Evolutionary conservation across 2,329 filamentous ascomycete species (phyloP).

Genomic region (Exophiala sp.): DNA sequence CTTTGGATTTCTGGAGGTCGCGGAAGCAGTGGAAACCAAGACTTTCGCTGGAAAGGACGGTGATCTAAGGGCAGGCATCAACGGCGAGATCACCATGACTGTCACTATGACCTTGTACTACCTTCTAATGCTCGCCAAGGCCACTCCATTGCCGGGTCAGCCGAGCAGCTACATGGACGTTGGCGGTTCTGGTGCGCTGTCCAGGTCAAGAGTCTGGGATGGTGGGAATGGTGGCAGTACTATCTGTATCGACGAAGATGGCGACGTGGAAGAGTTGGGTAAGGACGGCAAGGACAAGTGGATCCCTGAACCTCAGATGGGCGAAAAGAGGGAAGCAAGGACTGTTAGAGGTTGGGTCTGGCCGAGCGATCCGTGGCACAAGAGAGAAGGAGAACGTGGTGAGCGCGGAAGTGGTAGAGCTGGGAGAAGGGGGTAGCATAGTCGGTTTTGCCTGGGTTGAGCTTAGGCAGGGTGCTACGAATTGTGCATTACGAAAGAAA

Average conservation of each 20-base stretch:
- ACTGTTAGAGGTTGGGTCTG: constrained; percentile 59
- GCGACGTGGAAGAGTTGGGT: constrained; percentile 26
- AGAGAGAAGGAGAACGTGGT: constrained; percentile 49
- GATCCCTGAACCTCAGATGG: constrained; percentile 59
- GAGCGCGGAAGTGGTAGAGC: constrained; percentile 18
- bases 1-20: constrained; percentile 84
- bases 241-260: constrained; percentile 21
- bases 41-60: constrained; percentile 32
- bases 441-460: not conserved
- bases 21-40: constrained; percentile 54
- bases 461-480: not conserved
- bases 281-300: constrained; percentile 55
- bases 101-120: constrained; percentile 61
- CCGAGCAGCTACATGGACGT: constrained; percentile 58
- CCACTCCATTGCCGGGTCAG: constrained; percentile 56
- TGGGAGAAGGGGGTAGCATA: constrained; percentile 14
- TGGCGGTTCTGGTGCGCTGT: constrained; percentile 56
- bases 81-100: constrained; percentile 46
- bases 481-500: not conserved
- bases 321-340: constrained; percentile 61
- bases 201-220: constrained; percentile 51
- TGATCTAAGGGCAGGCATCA: constrained; percentile 3
- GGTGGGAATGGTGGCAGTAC: constrained; percentile 15
- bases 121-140: constrained; percentile 63
- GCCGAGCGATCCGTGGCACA: constrained; percentile 59